These are phyloP conservation scores for Phlebopus sp. DNA, from an alignment of 1,284 basidiomycete genomes.

Conservation along the genomic window DNA sequence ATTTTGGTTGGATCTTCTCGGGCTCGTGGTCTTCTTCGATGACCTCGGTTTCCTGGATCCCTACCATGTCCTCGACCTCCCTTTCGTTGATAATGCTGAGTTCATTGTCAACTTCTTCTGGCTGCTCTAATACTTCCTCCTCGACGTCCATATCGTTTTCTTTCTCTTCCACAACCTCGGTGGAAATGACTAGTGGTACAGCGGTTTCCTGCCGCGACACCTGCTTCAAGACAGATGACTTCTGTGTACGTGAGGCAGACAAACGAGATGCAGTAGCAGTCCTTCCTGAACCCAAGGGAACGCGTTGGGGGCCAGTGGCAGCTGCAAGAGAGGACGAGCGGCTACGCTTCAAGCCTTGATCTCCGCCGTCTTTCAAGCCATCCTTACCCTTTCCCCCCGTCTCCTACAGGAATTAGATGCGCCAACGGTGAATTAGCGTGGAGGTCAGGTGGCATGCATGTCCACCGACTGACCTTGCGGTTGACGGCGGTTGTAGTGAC, in stretches of 20 bases:
- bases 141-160: constrained; percentile 64
- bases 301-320: constrained; percentile 57
- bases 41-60: constrained; percentile 37
- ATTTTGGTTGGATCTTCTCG: constrained; percentile 37
- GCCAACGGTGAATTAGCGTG: constrained; percentile 16
- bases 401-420: constrained; percentile 21
- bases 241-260: constrained; percentile 34
- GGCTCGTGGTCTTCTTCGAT: constrained; percentile 43
- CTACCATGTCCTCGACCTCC: constrained; percentile 59
- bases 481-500: constrained; percentile 70
- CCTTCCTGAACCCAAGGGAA: constrained; percentile 60
- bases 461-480: constrained; percentile 54
- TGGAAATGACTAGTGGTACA: constrained; percentile 36
- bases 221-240: constrained; percentile 38
- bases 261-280: constrained; percentile 40
- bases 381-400: constrained; percentile 30
- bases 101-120: constrained; percentile 33
- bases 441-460: constrained; percentile 1
- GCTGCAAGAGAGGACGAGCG: constrained; percentile 59
- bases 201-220: constrained; percentile 41
- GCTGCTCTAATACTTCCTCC: constrained; percentile 30
- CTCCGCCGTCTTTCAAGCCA: constrained; percentile 48
- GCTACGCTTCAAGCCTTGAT: constrained; percentile 58
- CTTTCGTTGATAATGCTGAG: constrained; percentile 44
- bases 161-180: constrained; percentile 35